Conservation (phyloP, 352 stramenopile genomes). For the Globisporangium alternatum region DNA sequence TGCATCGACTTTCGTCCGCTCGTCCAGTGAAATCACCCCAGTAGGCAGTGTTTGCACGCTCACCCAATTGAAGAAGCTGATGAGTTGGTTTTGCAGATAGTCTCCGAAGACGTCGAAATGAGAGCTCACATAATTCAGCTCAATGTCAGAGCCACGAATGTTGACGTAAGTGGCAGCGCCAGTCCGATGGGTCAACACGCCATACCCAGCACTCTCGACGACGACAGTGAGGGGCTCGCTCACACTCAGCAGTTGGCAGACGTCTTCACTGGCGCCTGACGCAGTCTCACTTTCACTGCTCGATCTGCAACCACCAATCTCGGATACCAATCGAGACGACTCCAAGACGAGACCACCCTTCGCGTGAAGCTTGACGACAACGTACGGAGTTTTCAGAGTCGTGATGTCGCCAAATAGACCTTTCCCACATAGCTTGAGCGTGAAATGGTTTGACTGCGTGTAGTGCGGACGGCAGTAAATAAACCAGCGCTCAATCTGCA, state of each 20-base stretch:
- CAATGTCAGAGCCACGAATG: slow-evolving; percentile 35
- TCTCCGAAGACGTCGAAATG: slow-evolving; percentile 45
- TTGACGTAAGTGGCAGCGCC: slow-evolving; percentile 41
- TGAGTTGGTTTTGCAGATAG: slow-evolving; percentile 56
- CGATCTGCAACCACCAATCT: neutral
- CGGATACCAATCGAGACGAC: slow-evolving; percentile 34
- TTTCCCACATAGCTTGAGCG: slow-evolving; percentile 38
- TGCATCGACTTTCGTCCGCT: slow-evolving; percentile 60
- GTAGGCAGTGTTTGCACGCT: slow-evolving; percentile 46
- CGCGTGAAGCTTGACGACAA: slow-evolving; percentile 30
- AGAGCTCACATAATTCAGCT: slow-evolving; percentile 60
- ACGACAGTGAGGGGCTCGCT: slow-evolving; percentile 27
- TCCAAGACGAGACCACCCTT: slow-evolving; percentile 38
- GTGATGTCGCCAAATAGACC: slow-evolving; percentile 40
- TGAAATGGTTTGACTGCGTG: slow-evolving; percentile 36
- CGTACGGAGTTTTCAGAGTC: slow-evolving; percentile 32
- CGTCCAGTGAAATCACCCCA: slow-evolving; percentile 24
- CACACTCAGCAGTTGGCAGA: slow-evolving; percentile 38
- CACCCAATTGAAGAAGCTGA: slow-evolving; percentile 64
- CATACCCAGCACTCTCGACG: slow-evolving; percentile 48
- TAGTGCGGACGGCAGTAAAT: slow-evolving; percentile 51
- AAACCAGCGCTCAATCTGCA: slow-evolving; percentile 52
- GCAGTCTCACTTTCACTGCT: neutral
- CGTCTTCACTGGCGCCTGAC: slow-evolving; percentile 28
- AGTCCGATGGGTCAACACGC: slow-evolving; percentile 39